phyloP scores from a whole-genome alignment of 2,329 filamentous ascomycete species.

The Juglanconis juglandina region DNA sequence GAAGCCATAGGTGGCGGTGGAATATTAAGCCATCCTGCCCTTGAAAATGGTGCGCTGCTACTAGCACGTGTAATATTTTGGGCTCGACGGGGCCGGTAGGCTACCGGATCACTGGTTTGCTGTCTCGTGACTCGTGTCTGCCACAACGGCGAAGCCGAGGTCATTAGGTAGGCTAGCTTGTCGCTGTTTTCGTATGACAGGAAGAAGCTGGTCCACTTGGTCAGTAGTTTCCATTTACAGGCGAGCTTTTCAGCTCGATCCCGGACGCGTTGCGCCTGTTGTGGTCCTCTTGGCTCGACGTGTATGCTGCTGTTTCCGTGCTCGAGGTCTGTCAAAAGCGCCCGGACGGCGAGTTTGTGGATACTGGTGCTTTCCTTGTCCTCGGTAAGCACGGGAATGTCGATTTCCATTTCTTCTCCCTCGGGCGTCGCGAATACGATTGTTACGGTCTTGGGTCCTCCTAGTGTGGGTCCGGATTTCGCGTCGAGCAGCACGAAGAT shows the following conservation, averaged over 20 bases:
- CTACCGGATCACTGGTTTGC: no score
- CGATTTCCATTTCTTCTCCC: neutral
- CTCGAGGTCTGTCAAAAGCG: constrained; percentile 19
- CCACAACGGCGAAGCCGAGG: neutral
- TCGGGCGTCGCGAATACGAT: neutral
- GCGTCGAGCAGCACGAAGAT: constrained; percentile 16
- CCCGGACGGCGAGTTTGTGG: constrained; percentile 18
- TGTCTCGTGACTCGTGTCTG: neutral
- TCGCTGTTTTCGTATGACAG: neutral
- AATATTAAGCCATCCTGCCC: no score
- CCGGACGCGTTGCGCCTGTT: neutral
- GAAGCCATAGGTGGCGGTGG: no score
- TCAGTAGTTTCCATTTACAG: constrained; percentile 19
- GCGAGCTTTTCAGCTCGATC: constrained; percentile 16
- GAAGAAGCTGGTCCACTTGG: constrained; percentile 22
- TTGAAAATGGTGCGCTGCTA: no score
- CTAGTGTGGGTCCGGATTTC: neutral
- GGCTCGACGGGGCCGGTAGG: no score
- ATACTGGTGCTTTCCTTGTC: constrained; percentile 10
- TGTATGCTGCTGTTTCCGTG: constrained; percentile 17
- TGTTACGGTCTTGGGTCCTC: neutral
- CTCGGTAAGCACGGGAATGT: constrained; percentile 9
- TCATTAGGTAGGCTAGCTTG: neutral
- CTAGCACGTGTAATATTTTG: no score
- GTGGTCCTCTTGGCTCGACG: constrained; percentile 4